Conservation (phyloP, 208 protist species). For the Trypanosoma mega region DNA sequence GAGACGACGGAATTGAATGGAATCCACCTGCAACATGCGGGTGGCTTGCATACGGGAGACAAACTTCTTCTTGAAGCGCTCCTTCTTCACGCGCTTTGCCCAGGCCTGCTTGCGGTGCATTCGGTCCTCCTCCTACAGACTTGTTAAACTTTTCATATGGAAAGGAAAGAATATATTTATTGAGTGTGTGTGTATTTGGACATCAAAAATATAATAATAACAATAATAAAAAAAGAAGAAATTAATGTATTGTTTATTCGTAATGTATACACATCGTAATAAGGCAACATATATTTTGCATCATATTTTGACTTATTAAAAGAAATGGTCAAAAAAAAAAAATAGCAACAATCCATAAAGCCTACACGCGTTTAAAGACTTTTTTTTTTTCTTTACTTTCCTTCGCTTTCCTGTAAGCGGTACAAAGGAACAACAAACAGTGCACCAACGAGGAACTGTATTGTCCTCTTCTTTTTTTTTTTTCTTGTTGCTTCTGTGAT, state of each 20-base stretch:
- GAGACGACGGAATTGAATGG: slow-evolving; percentile 93
- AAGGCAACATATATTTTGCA: no score
- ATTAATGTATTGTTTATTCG: no score
- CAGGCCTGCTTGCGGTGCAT: slow-evolving; percentile 85
- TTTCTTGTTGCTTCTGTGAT: no score
- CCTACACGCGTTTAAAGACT: no score
- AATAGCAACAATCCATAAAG: no score
- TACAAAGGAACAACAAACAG: no score
- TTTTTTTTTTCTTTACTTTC: not conserved
- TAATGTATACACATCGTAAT: no score
- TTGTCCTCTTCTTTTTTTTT: slow-evolving; percentile 8
- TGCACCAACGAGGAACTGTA: not conserved
- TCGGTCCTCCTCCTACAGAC: slow-evolving; percentile 5
- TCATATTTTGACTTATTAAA: no score
- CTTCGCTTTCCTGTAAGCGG: not conserved
- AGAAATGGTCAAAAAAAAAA: no score
- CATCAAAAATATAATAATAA: slow-evolving; percentile 18
- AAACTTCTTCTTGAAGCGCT: slow-evolving; percentile 93
- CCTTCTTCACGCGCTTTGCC: slow-evolving; percentile 88
- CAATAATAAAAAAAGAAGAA: slow-evolving; percentile 17
- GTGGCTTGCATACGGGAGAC: slow-evolving; percentile 93
- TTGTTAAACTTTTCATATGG: slow-evolving; percentile 5
- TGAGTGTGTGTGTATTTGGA: not conserved
- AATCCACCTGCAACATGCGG: slow-evolving; percentile 92
- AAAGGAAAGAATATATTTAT: slow-evolving; percentile 18